Evolutionary conservation across 2,329 filamentous ascomycete genomes (phyloP), one percentile per base, ranked within the genome.

Genomic region (Hypoxylon sp.): DNA sequence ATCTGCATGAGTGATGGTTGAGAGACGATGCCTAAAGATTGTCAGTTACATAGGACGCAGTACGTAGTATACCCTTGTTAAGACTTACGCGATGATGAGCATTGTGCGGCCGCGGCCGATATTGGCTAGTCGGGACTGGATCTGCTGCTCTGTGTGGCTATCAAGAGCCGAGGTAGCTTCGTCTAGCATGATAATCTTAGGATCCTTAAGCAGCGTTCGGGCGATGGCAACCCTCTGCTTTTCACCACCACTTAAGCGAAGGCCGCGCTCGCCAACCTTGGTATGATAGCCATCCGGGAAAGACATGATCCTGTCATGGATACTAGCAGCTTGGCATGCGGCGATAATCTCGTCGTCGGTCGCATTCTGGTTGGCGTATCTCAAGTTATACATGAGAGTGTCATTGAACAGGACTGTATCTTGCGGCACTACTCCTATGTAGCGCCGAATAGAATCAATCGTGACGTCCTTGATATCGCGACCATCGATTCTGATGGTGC

Each of bases 401-500:
- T 97, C 94, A 78, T 97, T 97, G 86, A 98, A 98, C 48, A 98
- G 85, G 5, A 97, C 92, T 3, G 95, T 98, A 75, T 99, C 96
- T 79, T 99, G 96, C 0, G 96, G 96, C 6, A 99, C 96, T 47
- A 99, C 95, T 24, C 96, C 96, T 75, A 99, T 98, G 78, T 94
- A 92, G 66, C 88, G 88, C 72, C 96, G 90, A 62, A 99, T 86
- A n/a, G 94, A 97, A 80, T 98, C 93, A 74, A 98, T 98, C 1
- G 93, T 97, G 65, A 97, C 83, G 72, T 94, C 90, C 78, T 92
- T 89, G 53, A 98, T 92, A 77, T 98, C 89, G 66, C 90, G 88
- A 6, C 92, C 93, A 77, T 98, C 96, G 60, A 99, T 85, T 76
- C 91, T 88, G 63, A 98, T 97, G 75, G 85, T 89, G 37, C 96